Base-by-base conservation (phyloP, 176 grass and related monocot species). In the Eremochloa ophiuroides region DNA sequence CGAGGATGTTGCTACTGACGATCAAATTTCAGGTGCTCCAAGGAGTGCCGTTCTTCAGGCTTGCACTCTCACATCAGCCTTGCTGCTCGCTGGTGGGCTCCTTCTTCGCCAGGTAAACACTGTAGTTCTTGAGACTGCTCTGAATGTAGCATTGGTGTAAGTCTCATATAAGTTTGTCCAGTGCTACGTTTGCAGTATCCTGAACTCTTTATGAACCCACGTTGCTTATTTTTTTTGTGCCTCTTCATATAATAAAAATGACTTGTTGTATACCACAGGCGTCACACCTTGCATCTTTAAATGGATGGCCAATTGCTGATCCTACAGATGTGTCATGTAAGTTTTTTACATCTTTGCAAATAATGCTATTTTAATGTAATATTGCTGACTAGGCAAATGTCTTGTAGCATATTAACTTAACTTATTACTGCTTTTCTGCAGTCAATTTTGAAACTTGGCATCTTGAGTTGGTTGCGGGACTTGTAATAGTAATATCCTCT, bases 381-480 rank as follows among this genome's bases (percentile, higher is more conserved):
- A 11, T 26, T 74, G 7, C 3, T 8, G 14, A 62, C 27, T 46
- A 28, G 26, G 55, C 26, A 37, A 78, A 44, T 43, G 22, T 23
- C 8, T 33, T 69, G 64, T 74, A 66, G 30, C 33, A 55, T 34
- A 59, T 40, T 43, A 43, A 13, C 41, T 43, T 72, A 59, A 29
- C 4, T 70, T 3, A 34, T 34, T 2, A 18, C 73, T 90, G 26
- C 11, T 42, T 48, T 65, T 59, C 58, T 86, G 46, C 87, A 97
- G 94, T 97, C 74, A 84, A 66, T 86, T 94, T 94, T 82, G 87
- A 94, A 83, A 90, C 26, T 31, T 97, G 94, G 94, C 89, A 94
- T 88, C 81, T 88, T n/a, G 85, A 86, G 76, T 77, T 94, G 82
- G 62, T 97, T 18, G 35, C 88, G 58, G 89, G 81, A 78, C 86